phyloP scores from a whole-genome alignment of 106 monocot genomes.

The Dioscorea alata region DNA sequence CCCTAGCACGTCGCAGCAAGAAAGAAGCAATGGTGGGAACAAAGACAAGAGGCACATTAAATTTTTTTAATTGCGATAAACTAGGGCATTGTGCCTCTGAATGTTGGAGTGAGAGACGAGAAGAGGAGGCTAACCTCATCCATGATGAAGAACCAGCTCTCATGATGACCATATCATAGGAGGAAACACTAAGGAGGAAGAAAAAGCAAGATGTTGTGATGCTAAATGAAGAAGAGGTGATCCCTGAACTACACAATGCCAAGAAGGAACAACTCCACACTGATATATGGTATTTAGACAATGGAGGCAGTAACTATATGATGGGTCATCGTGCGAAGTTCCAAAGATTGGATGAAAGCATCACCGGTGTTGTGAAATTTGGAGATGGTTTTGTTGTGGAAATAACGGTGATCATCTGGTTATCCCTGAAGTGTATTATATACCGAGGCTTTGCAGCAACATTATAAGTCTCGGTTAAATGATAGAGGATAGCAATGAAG shows the following conservation, averaged over 20 bases:
- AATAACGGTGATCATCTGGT: neutral
- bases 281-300: too few relatives aligned
- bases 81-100: too few relatives aligned
- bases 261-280: too few relatives aligned
- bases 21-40: neutral
- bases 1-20: neutral
- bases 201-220: neutral
- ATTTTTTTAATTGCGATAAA: too few relatives aligned
- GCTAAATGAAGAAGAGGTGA: slow-evolving; percentile 7
- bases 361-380: slow-evolving; percentile 5
- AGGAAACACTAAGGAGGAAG: neutral
- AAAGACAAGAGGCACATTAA: slow-evolving; percentile 7
- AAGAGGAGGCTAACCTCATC: too few relatives aligned
- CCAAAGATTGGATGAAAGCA: neutral
- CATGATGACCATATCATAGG: slow-evolving; percentile 5
- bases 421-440: slow-evolving; percentile 1
- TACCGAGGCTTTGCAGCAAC: neutral
- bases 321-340: slow-evolving; percentile 1
- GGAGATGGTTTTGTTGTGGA: too few relatives aligned
- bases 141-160: too few relatives aligned
- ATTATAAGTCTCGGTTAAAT: too few relatives aligned
- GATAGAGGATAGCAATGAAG: too few relatives aligned
- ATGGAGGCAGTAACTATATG: slow-evolving; percentile 8
- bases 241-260: too few relatives aligned
- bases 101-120: too few relatives aligned